A percentile compares a stretch with the other conserved stretches of the same genome.
Evolutionary conservation across 371 early-diverging fungal species (phyloP).

Genomic region (Rhizomucor pusillus): DNA sequence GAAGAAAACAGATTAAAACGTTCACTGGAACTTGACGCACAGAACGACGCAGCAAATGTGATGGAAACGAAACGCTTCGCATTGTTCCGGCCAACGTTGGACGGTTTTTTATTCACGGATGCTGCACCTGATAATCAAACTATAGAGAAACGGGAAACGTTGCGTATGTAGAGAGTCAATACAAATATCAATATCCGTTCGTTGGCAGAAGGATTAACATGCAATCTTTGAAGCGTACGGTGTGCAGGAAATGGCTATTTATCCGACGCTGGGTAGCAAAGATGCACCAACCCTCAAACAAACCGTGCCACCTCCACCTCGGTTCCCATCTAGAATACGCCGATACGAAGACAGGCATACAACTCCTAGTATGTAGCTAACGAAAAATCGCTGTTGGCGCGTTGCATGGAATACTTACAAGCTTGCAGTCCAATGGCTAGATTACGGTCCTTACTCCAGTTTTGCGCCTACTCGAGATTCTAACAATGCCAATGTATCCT

Average conservation of each 20-base stretch:
- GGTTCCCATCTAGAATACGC: constrained; percentile 20
- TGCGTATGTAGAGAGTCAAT: constrained; percentile 20
- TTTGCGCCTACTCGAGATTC: constrained; percentile 52
- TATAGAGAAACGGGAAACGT: constrained; percentile 1
- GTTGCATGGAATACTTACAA: not conserved
- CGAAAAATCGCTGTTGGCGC: not conserved
- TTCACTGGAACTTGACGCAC: not conserved
- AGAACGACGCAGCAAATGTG: not conserved
- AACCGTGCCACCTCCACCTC: constrained; percentile 31
- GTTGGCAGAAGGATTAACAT: not conserved
- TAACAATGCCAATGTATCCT: constrained; percentile 41
- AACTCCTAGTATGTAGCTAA: constrained; percentile 26
- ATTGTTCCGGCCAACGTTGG: constrained; percentile 39
- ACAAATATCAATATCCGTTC: not conserved
- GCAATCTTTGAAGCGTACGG: constrained; percentile 18
- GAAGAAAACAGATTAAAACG: constrained; percentile 9
- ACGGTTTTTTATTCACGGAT: constrained; percentile 45
- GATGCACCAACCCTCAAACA: constrained; percentile 27
- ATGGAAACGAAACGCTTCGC: constrained; percentile 9
- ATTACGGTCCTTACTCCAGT: constrained; percentile 50
- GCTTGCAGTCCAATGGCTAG: constrained; percentile 44
- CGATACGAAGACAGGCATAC: constrained; percentile 40
- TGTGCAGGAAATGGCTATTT: constrained; percentile 33
- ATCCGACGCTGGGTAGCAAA: constrained; percentile 24
- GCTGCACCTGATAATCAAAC: constrained; percentile 7